phyloP scores from a whole-genome alignment of 2,329 filamentous ascomycete species.

The Rachicladosporium sp. region DNA sequence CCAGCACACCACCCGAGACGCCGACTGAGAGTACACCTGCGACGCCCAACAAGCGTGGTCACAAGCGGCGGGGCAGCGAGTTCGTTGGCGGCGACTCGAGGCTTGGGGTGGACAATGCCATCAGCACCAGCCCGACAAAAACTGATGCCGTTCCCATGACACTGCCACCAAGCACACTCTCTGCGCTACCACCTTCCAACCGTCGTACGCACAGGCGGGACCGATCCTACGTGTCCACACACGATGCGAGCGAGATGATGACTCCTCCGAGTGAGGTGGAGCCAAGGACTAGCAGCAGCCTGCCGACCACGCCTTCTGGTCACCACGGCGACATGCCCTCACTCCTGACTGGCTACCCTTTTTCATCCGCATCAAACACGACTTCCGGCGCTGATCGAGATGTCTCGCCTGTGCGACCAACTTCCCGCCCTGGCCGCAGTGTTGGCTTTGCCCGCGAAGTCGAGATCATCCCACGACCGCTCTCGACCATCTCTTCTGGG shows the following conservation, averaged over 20 bases:
- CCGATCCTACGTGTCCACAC: slow-evolving; percentile 48
- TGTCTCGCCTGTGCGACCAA: slow-evolving; percentile 23
- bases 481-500: slow-evolving; percentile 72
- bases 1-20: slow-evolving; percentile 21
- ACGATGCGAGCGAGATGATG: slow-evolving; percentile 63
- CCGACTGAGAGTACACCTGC: slow-evolving; percentile 28
- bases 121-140: slow-evolving; percentile 61
- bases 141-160: slow-evolving; percentile 47
- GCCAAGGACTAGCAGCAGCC: slow-evolving; percentile 18
- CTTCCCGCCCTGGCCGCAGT: slow-evolving; percentile 41
- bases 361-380: not conserved
- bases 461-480: slow-evolving; percentile 69
- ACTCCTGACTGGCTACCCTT: no score
- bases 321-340: not conserved
- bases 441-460: slow-evolving; percentile 78
- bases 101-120: slow-evolving; percentile 39
- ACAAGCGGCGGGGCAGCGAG: slow-evolving; percentile 70
- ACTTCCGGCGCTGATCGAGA: slow-evolving; percentile 6
- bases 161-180: slow-evolving; percentile 27
- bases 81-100: slow-evolving; percentile 63
- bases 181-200: no score
- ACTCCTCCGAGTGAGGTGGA: slow-evolving; percentile 28
- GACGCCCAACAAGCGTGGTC: slow-evolving; percentile 41
- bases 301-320: slow-evolving; percentile 23
- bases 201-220: no score